Evolutionary conservation across 2,329 filamentous ascomycete species (phyloP).

Genomic region (Pezicula rhizophila): DNA sequence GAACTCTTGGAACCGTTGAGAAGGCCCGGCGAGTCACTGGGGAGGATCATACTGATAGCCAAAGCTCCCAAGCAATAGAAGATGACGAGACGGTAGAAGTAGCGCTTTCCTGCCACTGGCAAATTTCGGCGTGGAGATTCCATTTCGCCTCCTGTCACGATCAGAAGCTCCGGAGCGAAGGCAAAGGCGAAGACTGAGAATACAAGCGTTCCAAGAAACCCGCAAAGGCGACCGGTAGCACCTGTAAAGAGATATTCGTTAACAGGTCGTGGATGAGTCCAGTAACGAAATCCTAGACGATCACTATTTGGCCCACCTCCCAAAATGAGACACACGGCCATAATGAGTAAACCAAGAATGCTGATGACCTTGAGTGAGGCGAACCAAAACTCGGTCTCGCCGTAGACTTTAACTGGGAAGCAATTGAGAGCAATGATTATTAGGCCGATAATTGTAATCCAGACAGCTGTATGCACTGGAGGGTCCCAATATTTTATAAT

Average conservation of each 20-base stretch:
- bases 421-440: slow-evolving; percentile 33
- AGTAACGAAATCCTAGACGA: slow-evolving; percentile 37
- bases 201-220: slow-evolving; percentile 41
- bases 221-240: slow-evolving; percentile 43
- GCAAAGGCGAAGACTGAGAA: slow-evolving; percentile 44
- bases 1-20: slow-evolving; percentile 46
- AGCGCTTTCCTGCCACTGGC: slow-evolving; percentile 52
- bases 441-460: slow-evolving; percentile 33
- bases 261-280: slow-evolving; percentile 41
- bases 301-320: slow-evolving; percentile 27
- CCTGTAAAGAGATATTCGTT: slow-evolving; percentile 34
- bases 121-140: slow-evolving; percentile 51
- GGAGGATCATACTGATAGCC: slow-evolving; percentile 55
- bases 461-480: slow-evolving; percentile 34
- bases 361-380: slow-evolving; percentile 26
- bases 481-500: slow-evolving; percentile 38
- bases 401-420: slow-evolving; percentile 50
- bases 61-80: slow-evolving; percentile 53
- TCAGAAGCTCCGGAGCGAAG: slow-evolving; percentile 45
- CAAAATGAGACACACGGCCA: slow-evolving; percentile 19
- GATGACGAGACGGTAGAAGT: slow-evolving; percentile 56
- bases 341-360: slow-evolving; percentile 19
- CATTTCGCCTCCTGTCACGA: slow-evolving; percentile 53
- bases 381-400: slow-evolving; percentile 52
- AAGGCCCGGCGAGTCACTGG: slow-evolving; percentile 43